Evolutionary conservation across 345 rosid genomes (phyloP).

Genomic region (Ceriops tagal): DNA sequence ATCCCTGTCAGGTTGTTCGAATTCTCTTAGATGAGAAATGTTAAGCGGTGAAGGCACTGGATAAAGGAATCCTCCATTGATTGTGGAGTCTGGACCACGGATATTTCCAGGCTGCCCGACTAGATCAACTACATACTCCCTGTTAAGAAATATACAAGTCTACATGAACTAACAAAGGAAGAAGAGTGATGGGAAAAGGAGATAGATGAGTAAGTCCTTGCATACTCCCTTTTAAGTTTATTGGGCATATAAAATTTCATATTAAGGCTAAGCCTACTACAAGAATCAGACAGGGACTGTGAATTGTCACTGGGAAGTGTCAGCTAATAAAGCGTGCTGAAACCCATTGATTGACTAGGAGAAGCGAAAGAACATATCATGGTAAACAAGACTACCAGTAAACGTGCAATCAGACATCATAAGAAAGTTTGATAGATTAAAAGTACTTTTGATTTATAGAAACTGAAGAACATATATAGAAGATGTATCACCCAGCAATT

Average conservation of each 20-base stretch:
- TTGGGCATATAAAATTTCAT: neutral
- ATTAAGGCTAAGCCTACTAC: neutral
- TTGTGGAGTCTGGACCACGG: constrained; percentile 80
- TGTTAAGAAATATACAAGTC: constrained; percentile 33
- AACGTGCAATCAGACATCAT: too few relatives aligned
- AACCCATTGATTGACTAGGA: too few relatives aligned
- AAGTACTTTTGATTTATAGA: neutral
- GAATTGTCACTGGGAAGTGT: neutral
- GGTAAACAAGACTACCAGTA: too few relatives aligned
- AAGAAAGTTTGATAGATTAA: neutral
- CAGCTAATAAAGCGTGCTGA: neutral
- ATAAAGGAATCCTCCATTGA: constrained; percentile 61
- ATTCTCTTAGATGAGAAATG: constrained; percentile 52
- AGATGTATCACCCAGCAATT: neutral
- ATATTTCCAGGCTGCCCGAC: constrained; percentile 88
- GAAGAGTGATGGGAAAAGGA: neutral
- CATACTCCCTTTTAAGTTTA: neutral
- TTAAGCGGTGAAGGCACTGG: constrained; percentile 67
- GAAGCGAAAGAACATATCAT: too few relatives aligned
- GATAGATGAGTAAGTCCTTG: neutral
- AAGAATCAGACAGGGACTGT: neutral
- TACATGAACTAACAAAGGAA: neutral
- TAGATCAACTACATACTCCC: constrained; percentile 97
- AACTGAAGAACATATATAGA: neutral
- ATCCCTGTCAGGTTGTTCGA: constrained; percentile 43